These are phyloP conservation scores for Phytophthora hibernalis DNA, from an alignment of 352 stramenopile species.

Conservation along the genomic window DNA sequence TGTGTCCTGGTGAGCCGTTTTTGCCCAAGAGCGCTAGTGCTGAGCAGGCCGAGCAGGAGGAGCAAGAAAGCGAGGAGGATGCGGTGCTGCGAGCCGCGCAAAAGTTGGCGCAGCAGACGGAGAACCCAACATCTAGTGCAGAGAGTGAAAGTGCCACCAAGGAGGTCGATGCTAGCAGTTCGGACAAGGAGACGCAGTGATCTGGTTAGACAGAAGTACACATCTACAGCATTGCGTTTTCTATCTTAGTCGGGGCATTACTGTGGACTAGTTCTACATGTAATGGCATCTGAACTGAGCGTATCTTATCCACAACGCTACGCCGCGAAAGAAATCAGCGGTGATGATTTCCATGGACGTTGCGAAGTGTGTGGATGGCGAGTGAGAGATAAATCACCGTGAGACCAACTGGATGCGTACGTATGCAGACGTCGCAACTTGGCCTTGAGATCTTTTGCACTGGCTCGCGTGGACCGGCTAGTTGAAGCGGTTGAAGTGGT, in stretches of 20 bases:
- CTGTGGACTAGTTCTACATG: slow-evolving; percentile 7
- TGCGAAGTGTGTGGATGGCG: background rate
- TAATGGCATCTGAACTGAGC: slow-evolving; percentile 12
- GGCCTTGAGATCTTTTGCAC: slow-evolving; percentile 32
- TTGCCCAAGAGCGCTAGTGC: slow-evolving; percentile 68
- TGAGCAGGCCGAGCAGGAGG: slow-evolving; percentile 61
- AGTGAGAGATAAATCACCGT: slow-evolving; percentile 4
- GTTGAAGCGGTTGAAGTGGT: slow-evolving; percentile 30
- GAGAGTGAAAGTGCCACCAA: background rate
- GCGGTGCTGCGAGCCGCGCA: slow-evolving; percentile 67
- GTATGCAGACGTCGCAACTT: slow-evolving; percentile 5
- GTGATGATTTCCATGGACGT: slow-evolving; percentile 27
- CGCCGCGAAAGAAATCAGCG: slow-evolving; percentile 32
- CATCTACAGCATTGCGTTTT: background rate
- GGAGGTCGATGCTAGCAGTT: background rate
- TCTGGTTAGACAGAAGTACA: slow-evolving; percentile 5
- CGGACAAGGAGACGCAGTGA: slow-evolving; percentile 13
- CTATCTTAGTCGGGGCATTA: background rate
- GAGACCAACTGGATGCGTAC: slow-evolving; percentile 14
- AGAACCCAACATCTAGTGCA: background rate
- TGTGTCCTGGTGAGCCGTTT: slow-evolving; percentile 70
- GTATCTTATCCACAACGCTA: slow-evolving; percentile 33
- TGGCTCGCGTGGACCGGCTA: slow-evolving; percentile 42
- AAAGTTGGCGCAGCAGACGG: slow-evolving; percentile 40
- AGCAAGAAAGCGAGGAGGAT: slow-evolving; percentile 69